Base-by-base conservation (phyloP, 1,139 yeast genomes). In the Geotrichum carabidarum region DNA sequence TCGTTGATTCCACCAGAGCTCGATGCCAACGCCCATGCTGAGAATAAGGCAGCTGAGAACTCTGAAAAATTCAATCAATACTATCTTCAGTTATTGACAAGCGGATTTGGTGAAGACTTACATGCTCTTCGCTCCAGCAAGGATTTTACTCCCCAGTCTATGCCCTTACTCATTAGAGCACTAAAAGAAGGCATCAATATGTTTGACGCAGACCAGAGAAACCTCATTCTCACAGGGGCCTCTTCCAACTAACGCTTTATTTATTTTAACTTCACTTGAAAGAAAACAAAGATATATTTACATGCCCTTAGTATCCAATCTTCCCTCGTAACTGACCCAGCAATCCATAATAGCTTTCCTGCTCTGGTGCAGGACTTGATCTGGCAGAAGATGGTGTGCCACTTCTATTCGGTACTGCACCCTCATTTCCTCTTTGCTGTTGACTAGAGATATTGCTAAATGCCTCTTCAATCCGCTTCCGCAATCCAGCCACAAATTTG, bases 101-200 rank as follows among this genome's bases (percentile, higher is more conserved):
- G 63, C 2, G 55, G 55, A 2, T 72, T 71, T 56, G 74, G 73
- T 32, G 71, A 72, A 37, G 76, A 73, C 43, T 60, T 72, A 17
- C 68, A 69, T 53, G 62, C 63, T 44, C 59, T 73, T 38, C 69
- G 76, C 12, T 63, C 69, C 52, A 66, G 72, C 38, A 66, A 68
- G 34, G 74, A 72, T 44, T 73, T 73, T 56, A 63, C 63, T n/a
- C 63, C 63, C 5, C 65, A 67, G 32, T 66, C 72, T 12, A 60
- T 73, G 49, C 64, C 64, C 15, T 61, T 70, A 50, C 61, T 73
- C 36, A 68, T 72, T 48, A 62, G 65, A 15, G 73, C 74, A 1
- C 64, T 72, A 48, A 73, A 71, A 57, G 65, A 68, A 49, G 76
- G 76, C 22, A 63, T 63, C 36, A 71, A 71, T 50, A 64, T 72